Percentiles rank a stretch among this genome's conserved stretches.
Conservation (phyloP, 805 yeast genomes). For the Myxozyma vanderwaltii region DNA sequence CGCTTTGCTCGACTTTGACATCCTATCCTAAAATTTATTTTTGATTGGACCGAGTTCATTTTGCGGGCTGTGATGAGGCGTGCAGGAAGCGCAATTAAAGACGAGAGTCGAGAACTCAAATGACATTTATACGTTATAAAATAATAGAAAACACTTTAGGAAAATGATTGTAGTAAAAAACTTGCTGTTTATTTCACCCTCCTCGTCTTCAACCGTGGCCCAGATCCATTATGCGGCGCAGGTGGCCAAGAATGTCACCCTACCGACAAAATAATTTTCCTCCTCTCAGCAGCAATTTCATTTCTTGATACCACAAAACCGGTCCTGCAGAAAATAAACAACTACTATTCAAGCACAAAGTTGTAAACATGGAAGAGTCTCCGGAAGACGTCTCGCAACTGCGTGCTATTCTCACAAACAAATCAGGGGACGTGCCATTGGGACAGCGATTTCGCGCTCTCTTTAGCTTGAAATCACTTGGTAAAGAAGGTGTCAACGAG, state of each 20-base stretch:
- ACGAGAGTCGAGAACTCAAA: too few species aligned
- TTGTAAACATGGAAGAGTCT: constrained; percentile 4
- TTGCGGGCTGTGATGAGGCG: too few species aligned
- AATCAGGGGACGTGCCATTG: constrained; percentile 65
- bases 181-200: too few species aligned
- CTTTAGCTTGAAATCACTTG: constrained; percentile 84
- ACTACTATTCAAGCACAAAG: neutral
- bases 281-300: too few species aligned
- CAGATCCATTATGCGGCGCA: constrained; percentile 8
- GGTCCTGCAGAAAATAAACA: neutral
- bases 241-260: constrained; percentile 14
- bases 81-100: too few species aligned
- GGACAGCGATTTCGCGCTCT: constrained; percentile 92
- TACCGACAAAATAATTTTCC: neutral
- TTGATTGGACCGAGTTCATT: too few species aligned
- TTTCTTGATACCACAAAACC: too few species aligned
- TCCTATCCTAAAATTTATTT: too few species aligned
- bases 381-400: constrained; percentile 18
- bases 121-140: too few species aligned
- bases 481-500: constrained; percentile 64
- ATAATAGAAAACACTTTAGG: too few species aligned
- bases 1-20: neutral
- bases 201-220: too few species aligned
- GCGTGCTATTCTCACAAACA: constrained; percentile 24
- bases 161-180: too few species aligned